These are phyloP conservation scores for Cyberlindnera mississippiensis DNA, from an alignment of 805 yeast species.

Conservation along the genomic window DNA sequence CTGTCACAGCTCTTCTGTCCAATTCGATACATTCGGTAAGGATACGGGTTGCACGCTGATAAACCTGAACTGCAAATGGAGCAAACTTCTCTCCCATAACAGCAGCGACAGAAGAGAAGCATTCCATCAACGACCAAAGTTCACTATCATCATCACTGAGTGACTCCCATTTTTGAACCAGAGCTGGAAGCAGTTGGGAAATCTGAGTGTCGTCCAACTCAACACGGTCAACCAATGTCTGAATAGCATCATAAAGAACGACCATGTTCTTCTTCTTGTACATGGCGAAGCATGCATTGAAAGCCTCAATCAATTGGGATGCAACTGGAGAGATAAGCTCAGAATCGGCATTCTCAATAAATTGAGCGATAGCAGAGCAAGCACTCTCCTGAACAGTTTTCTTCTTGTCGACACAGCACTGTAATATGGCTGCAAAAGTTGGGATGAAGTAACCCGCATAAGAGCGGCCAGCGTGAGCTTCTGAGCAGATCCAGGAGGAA, in stretches of 20 bases:
- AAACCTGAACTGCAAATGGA: slow-evolving; percentile 85
- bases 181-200: slow-evolving; percentile 69
- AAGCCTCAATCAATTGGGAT: slow-evolving; percentile 61
- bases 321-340: slow-evolving; percentile 55
- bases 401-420: slow-evolving; percentile 73
- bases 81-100: slow-evolving; percentile 79
- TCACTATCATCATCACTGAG: slow-evolving; percentile 76
- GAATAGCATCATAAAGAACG: slow-evolving; percentile 84
- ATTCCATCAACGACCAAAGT: slow-evolving; percentile 88
- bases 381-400: slow-evolving; percentile 96
- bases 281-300: slow-evolving; percentile 65
- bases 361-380: slow-evolving; percentile 78
- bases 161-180: slow-evolving; percentile 75
- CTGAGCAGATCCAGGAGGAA: slow-evolving; percentile 73
- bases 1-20: slow-evolving; percentile 57
- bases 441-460: slow-evolving; percentile 69
- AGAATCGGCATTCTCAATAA: slow-evolving; percentile 72
- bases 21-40: slow-evolving; percentile 62
- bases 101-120: slow-evolving; percentile 89
- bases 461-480: slow-evolving; percentile 57
- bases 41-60: slow-evolving; percentile 70
- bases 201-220: slow-evolving; percentile 55
- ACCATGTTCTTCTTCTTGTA: slow-evolving; percentile 83
- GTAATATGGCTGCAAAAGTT: slow-evolving; percentile 71
- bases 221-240: slow-evolving; percentile 78